These are phyloP conservation scores for Allodekkera sacchari DNA, from an alignment of 805 yeast genomes.

Conservation along the genomic window DNA sequence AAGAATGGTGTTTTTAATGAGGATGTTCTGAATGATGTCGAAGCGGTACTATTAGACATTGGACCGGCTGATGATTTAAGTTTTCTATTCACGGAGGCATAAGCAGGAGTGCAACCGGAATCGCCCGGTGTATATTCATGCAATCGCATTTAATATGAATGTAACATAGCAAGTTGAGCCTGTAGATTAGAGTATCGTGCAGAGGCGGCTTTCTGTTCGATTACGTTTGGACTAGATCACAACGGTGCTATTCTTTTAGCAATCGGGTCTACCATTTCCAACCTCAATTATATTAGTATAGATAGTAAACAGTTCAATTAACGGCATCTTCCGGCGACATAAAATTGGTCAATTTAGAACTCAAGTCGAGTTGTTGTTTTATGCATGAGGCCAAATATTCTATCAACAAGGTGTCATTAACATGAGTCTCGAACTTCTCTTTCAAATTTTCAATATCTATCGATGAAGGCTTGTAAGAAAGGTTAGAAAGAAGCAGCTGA, in stretches of 20 bases:
- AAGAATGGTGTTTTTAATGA: slow-evolving; percentile 73
- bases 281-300: background rate
- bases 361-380: slow-evolving; percentile 74
- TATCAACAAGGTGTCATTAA: slow-evolving; percentile 74
- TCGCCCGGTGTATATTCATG: no score
- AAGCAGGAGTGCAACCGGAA: background rate
- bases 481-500: slow-evolving; percentile 51
- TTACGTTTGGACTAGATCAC: no score
- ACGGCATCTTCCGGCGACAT: slow-evolving; percentile 28
- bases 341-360: slow-evolving; percentile 62
- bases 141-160: no score
- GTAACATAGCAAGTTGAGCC: no score
- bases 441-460: slow-evolving; percentile 45
- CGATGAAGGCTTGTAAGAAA: slow-evolving; percentile 45
- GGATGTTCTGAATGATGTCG: slow-evolving; percentile 65
- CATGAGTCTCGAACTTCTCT: slow-evolving; percentile 56
- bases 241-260: no score
- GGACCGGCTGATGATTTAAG: slow-evolving; percentile 34
- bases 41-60: slow-evolving; percentile 52
- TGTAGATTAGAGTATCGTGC: no score
- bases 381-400: slow-evolving; percentile 78
- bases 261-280: no score
- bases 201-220: no score
- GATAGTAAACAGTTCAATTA: slow-evolving; percentile 10
- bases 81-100: slow-evolving; percentile 24